Base-by-base conservation (phyloP, 495 filamentous ascomycete species). In the Patellaria atrata region DNA sequence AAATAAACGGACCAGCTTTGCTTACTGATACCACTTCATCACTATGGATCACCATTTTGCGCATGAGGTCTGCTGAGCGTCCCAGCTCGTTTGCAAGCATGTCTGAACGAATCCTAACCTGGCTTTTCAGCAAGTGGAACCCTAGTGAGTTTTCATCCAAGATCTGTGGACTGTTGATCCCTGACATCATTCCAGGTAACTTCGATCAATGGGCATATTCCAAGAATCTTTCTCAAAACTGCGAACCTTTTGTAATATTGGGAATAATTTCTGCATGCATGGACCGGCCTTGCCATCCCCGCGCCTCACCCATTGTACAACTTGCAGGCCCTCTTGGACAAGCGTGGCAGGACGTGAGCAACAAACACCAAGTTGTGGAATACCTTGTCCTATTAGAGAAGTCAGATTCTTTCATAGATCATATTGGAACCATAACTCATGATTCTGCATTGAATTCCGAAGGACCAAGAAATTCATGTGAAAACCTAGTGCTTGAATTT, bases 61-160 rank as follows among this genome's bases (percentile, higher is more conserved):
- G 67, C 44, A 61, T 67, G 36, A 70, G 62, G 41, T 70, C 68
- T 35, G 55, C 61, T 38, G 68, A 77, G 33, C 72, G 76, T 24
- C 75, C 81, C 4, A 75, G 70, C 14, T 64, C 70, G 3, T 69
- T 69, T 24, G 60, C 75, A 27, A 62, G 71, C 19, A 73, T 76
- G 8, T 73, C 71, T 18, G 75, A 75, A 37, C 66, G 77, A 32
- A 66, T 85, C 28, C 68, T 84, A 38, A 67, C 72, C 45, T 94
- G 87, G 86, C 53, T 86, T 3, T 74, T 77, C 51, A 69, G 71
- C 27, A 73, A 71, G 42, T 93, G 84, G 86, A 71, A 69, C 42
- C 77, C 80, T 39, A 71, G 77, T 83, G 60, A 44, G 63, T 54
- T 5, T 9, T 36, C 19, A 14, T n/a, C n/a, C n/a, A n/a, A n/a